A percentile compares a stretch with the other conserved stretches of the same genome.
Conservation (phyloP, 768 basidiomycete genomes). For the Suillus spraguei region DNA sequence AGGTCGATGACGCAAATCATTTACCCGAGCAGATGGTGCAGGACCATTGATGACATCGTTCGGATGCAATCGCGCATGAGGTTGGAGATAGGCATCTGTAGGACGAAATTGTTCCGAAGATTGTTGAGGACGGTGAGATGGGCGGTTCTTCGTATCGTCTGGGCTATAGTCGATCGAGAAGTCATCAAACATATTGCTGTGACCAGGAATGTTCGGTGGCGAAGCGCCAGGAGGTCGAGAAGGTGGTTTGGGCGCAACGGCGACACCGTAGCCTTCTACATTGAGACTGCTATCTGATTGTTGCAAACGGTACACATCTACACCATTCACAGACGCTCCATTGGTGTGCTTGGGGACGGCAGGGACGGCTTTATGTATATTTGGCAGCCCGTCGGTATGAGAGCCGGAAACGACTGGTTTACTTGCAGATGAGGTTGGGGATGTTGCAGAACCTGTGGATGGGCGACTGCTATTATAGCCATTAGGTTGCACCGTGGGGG, state of each 20-base stretch:
- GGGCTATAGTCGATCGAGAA: not conserved
- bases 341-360: constrained; percentile 24
- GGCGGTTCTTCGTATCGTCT: constrained; percentile 15
- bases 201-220: constrained; percentile 30
- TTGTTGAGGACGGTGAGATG: constrained; percentile 24
- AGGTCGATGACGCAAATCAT: constrained; percentile 22
- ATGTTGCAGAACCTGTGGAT: constrained; percentile 26
- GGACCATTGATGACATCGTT: constrained; percentile 15
- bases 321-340: constrained; percentile 8
- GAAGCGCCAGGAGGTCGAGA: constrained; percentile 32
- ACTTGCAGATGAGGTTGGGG: constrained; percentile 17
- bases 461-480: constrained; percentile 18
- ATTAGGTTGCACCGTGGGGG: constrained; percentile 24
- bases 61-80: constrained; percentile 17
- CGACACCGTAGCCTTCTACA: constrained; percentile 13
- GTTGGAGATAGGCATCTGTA: constrained; percentile 19
- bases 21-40: constrained; percentile 20
- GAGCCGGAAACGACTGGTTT: constrained; percentile 16
- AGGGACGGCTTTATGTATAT: constrained; percentile 35
- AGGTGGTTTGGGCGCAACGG: constrained; percentile 23
- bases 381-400: constrained; percentile 24
- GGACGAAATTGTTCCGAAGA: constrained; percentile 22
- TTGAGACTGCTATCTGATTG: constrained; percentile 16
- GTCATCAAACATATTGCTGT: constrained; percentile 23
- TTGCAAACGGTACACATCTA: constrained; percentile 13